Evolutionary conservation across 2,329 filamentous ascomycete species (phyloP), one percentile per base, ranked within the genome.

Genomic region (Bertia moriformis): DNA sequence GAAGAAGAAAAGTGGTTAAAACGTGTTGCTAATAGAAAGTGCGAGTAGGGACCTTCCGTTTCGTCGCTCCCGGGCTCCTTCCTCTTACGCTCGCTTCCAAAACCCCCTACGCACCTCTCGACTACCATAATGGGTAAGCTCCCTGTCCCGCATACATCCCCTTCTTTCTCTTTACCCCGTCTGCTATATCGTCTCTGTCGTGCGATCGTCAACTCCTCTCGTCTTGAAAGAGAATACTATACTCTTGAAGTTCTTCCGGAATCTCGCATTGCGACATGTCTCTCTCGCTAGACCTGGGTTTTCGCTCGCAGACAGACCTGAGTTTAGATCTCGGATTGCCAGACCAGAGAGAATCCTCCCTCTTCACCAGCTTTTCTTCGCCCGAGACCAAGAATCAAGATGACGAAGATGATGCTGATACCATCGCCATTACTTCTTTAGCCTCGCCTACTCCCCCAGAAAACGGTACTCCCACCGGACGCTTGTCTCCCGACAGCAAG

Each of bases 401-500:
- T 10, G 24, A 10, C 10, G n/a, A 29, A 29, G 24, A 10, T n/a
- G 10, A 29, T 10, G 10, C 24, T 10, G 10, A 29, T 29, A 29
- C 24, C 10, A 29, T 35, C 17, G 12, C 15, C 12, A 7, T 35
- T 7, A 35, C 10, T 35, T 15, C 15, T 35, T 15, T 35, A 35
- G 32, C 32, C 17, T 35, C 32, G 7, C 10, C 32, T 14, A 10
- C 32, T 17, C 32, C 32, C 7, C 10, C 15, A 10, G 10, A 7
- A 7, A 35, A 35, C 15, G 32, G 32, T 15, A 12, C 32, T 17
- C 32, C 32, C 32, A 15, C 15, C 10, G n/a, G n/a, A n/a, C n/a
- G n/a, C n/a, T n/a, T n/a, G n/a, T 35, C 32, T 35, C 55, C 62
- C 44, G 65, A 66, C 51, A 70, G 67, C 56, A 69, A 68, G 52